A percentile compares a stretch with the other conserved stretches of the same genome.
These are phyloP conservation scores for Ceratobasidium sp. DNA, from an alignment of 1,284 basidiomycete species.

Conservation along the genomic window DNA sequence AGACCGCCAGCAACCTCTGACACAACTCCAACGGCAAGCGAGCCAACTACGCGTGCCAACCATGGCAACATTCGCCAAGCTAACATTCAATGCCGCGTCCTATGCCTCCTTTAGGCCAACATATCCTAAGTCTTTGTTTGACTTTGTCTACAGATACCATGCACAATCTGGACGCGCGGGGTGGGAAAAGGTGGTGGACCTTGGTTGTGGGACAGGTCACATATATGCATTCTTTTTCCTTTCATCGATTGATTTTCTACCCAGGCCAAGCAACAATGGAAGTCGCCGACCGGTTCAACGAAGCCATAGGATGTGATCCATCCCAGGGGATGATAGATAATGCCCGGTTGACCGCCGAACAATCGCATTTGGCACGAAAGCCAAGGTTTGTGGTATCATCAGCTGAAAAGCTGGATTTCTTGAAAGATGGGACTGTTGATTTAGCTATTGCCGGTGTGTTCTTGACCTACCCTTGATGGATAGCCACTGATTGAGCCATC, in stretches of 20 bases:
- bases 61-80: constrained; percentile 74
- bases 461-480: background rate
- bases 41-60: background rate
- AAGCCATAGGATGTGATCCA: constrained; percentile 76
- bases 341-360: constrained; percentile 51
- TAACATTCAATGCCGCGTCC: constrained; percentile 65
- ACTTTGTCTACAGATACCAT: constrained; percentile 67
- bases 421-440: constrained; percentile 68
- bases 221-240: constrained; percentile 8
- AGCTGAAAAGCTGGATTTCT: constrained; percentile 64
- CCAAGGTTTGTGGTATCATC: constrained; percentile 51
- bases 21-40: background rate
- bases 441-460: constrained; percentile 71
- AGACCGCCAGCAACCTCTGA: background rate
- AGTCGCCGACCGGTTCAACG: constrained; percentile 62
- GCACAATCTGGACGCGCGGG: constrained; percentile 43
- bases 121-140: constrained; percentile 68
- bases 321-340: constrained; percentile 73
- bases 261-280: constrained; percentile 71
- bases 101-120: constrained; percentile 72
- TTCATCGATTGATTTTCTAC: background rate
- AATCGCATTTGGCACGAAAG: constrained; percentile 48
- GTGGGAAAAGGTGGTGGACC: constrained; percentile 69
- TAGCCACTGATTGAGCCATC: background rate
- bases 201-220: constrained; percentile 83